Evolutionary conservation across 1,284 basidiomycete species (phyloP).

Genomic region (Vanrija humicola): DNA sequence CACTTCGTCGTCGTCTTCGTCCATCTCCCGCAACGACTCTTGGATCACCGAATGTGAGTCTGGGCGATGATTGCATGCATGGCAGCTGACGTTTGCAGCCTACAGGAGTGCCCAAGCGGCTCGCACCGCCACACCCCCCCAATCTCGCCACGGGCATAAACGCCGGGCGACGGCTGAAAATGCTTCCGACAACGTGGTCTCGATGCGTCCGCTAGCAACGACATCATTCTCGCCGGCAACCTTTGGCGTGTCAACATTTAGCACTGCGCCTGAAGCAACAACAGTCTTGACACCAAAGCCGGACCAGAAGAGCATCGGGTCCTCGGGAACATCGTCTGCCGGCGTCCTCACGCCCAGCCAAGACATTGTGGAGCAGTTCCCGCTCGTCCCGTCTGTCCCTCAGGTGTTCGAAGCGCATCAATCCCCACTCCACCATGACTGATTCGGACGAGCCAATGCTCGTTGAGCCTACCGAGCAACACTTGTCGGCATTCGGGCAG

Average conservation of each 20-base stretch:
- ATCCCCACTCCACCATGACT: slow-evolving; percentile 22
- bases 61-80: slow-evolving; percentile 2
- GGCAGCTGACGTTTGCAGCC: slow-evolving; percentile 6
- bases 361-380: slow-evolving; percentile 4
- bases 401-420: neutral
- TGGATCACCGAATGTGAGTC: slow-evolving; percentile 19
- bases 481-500: slow-evolving; percentile 42
- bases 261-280: neutral
- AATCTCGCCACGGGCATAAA: slow-evolving; percentile 5
- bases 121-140: slow-evolving; percentile 11
- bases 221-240: slow-evolving; percentile 10
- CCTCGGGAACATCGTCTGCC: neutral
- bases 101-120: slow-evolving; percentile 2
- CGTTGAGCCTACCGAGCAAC: slow-evolving; percentile 3
- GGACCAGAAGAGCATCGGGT: neutral
- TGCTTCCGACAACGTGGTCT: no score
- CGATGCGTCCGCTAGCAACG: no score
- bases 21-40: slow-evolving; percentile 11
- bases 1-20: neutral
- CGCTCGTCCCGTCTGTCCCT: neutral
- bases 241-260: slow-evolving; percentile 6
- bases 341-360: slow-evolving; percentile 1
- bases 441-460: neutral
- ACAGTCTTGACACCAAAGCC: neutral
- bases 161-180: slow-evolving; percentile 3